These are phyloP conservation scores for Vaccinium macrocarpon DNA, from an alignment of 148 eudicot species.

Conservation along the genomic window DNA sequence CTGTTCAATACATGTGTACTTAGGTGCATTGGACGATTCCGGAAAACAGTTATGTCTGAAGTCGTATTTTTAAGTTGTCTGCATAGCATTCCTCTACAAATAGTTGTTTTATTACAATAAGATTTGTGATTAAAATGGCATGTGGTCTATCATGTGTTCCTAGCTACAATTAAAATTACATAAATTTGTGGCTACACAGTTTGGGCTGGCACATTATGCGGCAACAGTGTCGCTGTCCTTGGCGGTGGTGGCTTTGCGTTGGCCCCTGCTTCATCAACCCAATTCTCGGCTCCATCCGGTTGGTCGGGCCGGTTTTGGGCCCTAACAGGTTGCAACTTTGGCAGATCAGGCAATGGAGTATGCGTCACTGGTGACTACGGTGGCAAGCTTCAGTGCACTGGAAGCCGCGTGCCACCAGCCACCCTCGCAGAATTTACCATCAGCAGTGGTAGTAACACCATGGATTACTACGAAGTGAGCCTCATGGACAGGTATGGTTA, in stretches of 20 bases:
- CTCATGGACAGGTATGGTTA: constrained; percentile 63
- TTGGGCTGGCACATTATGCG: constrained; percentile 74
- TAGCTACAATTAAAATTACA: no score
- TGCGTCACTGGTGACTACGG: constrained; percentile 57
- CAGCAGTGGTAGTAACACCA: constrained; percentile 22
- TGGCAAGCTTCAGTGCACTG: constrained; percentile 33
- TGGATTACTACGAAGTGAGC: constrained; percentile 84
- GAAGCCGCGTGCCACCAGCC: constrained; percentile 64
- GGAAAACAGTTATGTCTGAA: no score
- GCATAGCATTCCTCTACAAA: no score
- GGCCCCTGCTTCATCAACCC: constrained; percentile 44
- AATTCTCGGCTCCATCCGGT: constrained; percentile 50
- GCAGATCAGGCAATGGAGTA: constrained; percentile 25
- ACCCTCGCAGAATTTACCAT: constrained; percentile 72
- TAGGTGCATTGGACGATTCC: no score
- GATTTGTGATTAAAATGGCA: background rate
- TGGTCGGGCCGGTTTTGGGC: constrained; percentile 97
- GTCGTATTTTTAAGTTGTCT: no score
- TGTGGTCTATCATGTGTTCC: background rate
- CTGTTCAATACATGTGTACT: no score
- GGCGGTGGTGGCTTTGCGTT: constrained; percentile 49
- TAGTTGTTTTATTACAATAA: background rate
- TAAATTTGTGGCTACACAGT: constrained; percentile 58
- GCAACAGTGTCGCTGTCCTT: constrained; percentile 39
- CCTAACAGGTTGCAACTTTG: constrained; percentile 71